Base-by-base conservation (phyloP, 805 yeast species). In the Sugiyamaella marilandica region DNA sequence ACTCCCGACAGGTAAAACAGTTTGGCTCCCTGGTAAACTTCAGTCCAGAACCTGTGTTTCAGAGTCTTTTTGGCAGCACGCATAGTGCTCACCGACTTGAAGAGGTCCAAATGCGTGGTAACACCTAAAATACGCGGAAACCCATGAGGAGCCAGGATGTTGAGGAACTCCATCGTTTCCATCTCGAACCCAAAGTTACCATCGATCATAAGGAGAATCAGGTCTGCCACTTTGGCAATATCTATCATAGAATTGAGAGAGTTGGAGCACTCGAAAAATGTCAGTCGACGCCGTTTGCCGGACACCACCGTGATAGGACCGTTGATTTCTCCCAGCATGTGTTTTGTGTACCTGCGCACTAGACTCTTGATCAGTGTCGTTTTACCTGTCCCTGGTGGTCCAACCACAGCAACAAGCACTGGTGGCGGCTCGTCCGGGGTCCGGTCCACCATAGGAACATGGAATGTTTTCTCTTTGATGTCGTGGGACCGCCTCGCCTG, bases 371-470 rank as follows among this genome's bases (percentile, higher is more conserved):
- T 88, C 63, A 94, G 75, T 0, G 98, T 92, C 13, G 97, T 82
- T 66, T 94, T 94, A 59, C 99, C 99, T 0, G 98, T 94, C 13
- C 99, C 99, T 9, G 96, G 96, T 10, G 99, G 99, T 0, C 99
- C 99, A 10, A 94, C 97, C 7, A 94, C 96, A 0, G 97, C 97
- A 21, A 94, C 89, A 52, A 94, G 83, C 19, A 94, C 85, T 41
- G 99, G 99, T 18, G 97, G 97, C 2, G 98, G 97, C 64, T 92
- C 97, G 53, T 92, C 98, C 0, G 98, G 97, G 0, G 97, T 90
- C 61, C 98, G 77, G 67, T 94, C 96, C 48, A 94, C 85, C 97
- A 94, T 91, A 13, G 99, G 98, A 18, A 91, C 97, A 74, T 94
- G 98, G 65, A 86, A 78, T 65, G 84, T 86, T 65, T 79, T 84